Conservation (phyloP, 352 stramenopile genomes). For the Pythium folliculosum region DNA sequence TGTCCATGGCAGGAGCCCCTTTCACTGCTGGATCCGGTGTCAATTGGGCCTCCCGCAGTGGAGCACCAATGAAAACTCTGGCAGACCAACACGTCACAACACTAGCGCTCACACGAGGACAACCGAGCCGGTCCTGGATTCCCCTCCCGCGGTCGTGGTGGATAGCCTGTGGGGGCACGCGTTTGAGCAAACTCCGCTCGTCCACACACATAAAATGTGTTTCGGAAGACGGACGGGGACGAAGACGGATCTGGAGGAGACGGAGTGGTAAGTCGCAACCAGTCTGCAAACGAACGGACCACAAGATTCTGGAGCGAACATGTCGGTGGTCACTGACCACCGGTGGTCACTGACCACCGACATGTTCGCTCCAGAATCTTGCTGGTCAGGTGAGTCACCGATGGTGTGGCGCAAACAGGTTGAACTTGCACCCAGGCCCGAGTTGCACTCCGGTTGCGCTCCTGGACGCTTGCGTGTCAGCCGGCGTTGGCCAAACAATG, state of each 20-base stretch:
- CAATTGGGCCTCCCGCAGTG: not conserved
- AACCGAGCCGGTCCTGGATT: not conserved
- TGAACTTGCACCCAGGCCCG: not conserved
- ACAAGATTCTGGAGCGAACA: not conserved
- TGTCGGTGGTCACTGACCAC: not conserved
- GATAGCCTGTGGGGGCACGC: not conserved
- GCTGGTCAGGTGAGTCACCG: no score
- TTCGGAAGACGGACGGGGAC: not conserved
- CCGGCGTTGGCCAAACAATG: no score
- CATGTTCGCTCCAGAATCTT: no score
- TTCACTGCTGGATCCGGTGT: no score
- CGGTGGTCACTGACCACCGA: no score
- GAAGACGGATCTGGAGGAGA: not conserved
- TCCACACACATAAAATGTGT: constrained; percentile 3
- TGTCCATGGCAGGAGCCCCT: not conserved
- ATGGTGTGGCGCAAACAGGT: not conserved
- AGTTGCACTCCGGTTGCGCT: not conserved
- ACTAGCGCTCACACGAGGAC: not conserved
- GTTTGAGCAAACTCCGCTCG: constrained; percentile 5
- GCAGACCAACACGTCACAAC: constrained; percentile 1
- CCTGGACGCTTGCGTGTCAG: no score
- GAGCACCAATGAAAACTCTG: not conserved
- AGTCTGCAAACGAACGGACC: not conserved
- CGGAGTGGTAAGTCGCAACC: not conserved
- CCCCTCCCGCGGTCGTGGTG: not conserved